A percentile compares a stretch with the other conserved stretches of the same genome.
These are phyloP conservation scores for Starmerella kuoi DNA, from an alignment of 805 yeast species.

Conservation along the genomic window DNA sequence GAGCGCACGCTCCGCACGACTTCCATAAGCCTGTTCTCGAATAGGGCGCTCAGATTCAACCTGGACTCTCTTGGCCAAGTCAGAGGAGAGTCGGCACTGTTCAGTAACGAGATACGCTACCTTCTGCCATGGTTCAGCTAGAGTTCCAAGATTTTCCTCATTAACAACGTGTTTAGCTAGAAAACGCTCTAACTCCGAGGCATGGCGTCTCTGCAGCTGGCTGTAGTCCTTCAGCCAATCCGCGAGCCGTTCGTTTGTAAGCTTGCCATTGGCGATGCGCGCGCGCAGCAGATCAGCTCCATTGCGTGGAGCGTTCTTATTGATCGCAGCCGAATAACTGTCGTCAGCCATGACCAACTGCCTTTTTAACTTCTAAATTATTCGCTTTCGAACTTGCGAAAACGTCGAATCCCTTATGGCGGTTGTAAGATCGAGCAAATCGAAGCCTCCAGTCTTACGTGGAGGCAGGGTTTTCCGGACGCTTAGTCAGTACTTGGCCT, in stretches of 20 bases:
- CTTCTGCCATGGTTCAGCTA: constrained; percentile 26
- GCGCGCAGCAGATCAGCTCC: constrained; percentile 49
- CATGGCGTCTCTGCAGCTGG: constrained; percentile 37
- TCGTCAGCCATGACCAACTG: constrained; percentile 12
- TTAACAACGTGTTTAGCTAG: constrained; percentile 15
- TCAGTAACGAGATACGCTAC: constrained; percentile 24
- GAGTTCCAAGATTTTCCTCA: constrained; percentile 22
- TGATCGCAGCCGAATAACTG: constrained; percentile 22
- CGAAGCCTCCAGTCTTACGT: too few species aligned
- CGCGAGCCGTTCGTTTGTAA: constrained; percentile 49
- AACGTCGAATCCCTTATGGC: too few species aligned
- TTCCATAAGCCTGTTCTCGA: constrained; percentile 32
- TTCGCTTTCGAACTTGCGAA: too few species aligned
- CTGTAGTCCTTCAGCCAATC: constrained; percentile 47
- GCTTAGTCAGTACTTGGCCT: background rate
- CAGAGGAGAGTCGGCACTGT: constrained; percentile 26
- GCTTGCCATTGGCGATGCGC: constrained; percentile 43
- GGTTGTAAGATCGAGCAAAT: too few species aligned
- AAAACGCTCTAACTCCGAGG: constrained; percentile 34
- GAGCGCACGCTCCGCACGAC: constrained; percentile 25
- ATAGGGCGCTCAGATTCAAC: constrained; percentile 31
- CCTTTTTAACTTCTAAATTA: too few species aligned
- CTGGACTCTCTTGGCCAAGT: constrained; percentile 30
- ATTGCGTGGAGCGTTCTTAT: constrained; percentile 36
- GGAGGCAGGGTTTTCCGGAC: constrained; percentile 2